Evolutionary conservation across 1,139 yeast species (phyloP).

Genomic region (Hansenula lynferdii): DNA sequence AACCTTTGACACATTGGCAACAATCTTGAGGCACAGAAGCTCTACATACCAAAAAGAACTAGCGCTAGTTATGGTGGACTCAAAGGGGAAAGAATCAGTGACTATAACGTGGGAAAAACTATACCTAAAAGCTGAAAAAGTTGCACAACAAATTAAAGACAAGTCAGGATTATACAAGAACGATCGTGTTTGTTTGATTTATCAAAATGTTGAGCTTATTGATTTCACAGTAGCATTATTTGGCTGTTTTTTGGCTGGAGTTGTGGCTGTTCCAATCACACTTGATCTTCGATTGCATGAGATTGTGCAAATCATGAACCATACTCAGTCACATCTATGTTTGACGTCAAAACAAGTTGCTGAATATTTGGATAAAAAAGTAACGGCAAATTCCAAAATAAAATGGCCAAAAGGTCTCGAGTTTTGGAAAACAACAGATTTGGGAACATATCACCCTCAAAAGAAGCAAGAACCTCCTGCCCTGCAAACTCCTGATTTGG

Average conservation of each 20-base stretch:
- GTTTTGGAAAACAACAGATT: slow-evolving; percentile 84
- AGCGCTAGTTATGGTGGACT: slow-evolving; percentile 70
- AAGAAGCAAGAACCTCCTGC: slow-evolving; percentile 64
- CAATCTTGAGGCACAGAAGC: slow-evolving; percentile 71
- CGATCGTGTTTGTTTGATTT: slow-evolving; percentile 80
- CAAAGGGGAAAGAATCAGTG: slow-evolving; percentile 74
- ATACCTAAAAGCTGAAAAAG: slow-evolving; percentile 75
- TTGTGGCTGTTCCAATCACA: slow-evolving; percentile 90
- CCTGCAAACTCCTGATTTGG: slow-evolving; percentile 69
- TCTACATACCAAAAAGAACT: slow-evolving; percentile 56
- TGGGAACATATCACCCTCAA: slow-evolving; percentile 64
- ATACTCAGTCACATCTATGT: slow-evolving; percentile 74
- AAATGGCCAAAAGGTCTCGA: slow-evolving; percentile 57
- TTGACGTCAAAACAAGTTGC: slow-evolving; percentile 75
- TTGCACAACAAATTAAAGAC: slow-evolving; percentile 82
- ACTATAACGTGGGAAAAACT: slow-evolving; percentile 89
- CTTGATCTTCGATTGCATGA: slow-evolving; percentile 64
- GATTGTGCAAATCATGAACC: slow-evolving; percentile 63
- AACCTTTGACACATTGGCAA: slow-evolving; percentile 56
- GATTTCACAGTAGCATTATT: slow-evolving; percentile 83
- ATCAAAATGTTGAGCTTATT: slow-evolving; percentile 77
- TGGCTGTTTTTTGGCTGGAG: slow-evolving; percentile 92
- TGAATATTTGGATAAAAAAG: slow-evolving; percentile 21
- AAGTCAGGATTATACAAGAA: slow-evolving; percentile 69
- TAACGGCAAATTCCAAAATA: slow-evolving; percentile 31